phyloP scores from a whole-genome alignment of 805 yeast genomes.

The Sungouiozyma ichnusensis region DNA sequence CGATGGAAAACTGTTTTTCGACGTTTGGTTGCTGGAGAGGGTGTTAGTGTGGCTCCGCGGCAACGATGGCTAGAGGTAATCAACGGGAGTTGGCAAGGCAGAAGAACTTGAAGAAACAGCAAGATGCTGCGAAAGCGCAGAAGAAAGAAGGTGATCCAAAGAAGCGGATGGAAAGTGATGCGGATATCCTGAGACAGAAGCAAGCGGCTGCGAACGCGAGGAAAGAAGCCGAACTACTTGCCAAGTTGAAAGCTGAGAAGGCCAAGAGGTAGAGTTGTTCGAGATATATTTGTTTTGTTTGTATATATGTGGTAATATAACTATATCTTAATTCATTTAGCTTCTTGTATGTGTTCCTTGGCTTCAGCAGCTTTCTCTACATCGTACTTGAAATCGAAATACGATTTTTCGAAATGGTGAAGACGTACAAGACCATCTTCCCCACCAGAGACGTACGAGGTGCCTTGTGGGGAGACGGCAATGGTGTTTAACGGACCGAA shows the following conservation, averaged over 20 bases:
- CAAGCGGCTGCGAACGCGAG: conserved; percentile 48
- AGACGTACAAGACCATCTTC: conserved; percentile 97
- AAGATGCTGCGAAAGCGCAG: conserved; percentile 43
- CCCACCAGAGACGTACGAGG: conserved; percentile 92
- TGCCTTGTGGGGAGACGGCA: conserved; percentile 90
- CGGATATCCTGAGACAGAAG: conserved; percentile 80
- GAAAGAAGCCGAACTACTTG: conserved; percentile 26
- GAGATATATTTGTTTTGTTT: not conserved
- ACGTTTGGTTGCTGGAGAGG: not conserved
- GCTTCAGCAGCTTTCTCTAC: conserved; percentile 71
- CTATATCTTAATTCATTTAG: conserved; percentile 1
- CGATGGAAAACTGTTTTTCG: not conserved
- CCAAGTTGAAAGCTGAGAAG: conserved; percentile 12
- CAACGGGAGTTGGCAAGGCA: conserved; percentile 92
- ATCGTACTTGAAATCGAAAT: conserved; percentile 87
- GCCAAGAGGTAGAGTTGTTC: conserved; percentile 5
- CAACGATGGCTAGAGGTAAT: conserved; percentile 83
- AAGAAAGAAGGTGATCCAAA: conserved; percentile 77
- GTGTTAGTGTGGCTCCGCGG: not conserved
- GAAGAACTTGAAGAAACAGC: conserved; percentile 74
- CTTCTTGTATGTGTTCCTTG: conserved; percentile 25
- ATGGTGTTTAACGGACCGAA: conserved; percentile 96
- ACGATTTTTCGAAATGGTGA: conserved; percentile 85
- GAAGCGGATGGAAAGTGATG: conserved; percentile 80
- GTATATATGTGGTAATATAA: not conserved